A percentile compares a stretch with the other conserved stretches of the same genome.
These are phyloP conservation scores for Pythium aquatile DNA, from an alignment of 352 stramenopile species.

Conservation along the genomic window DNA sequence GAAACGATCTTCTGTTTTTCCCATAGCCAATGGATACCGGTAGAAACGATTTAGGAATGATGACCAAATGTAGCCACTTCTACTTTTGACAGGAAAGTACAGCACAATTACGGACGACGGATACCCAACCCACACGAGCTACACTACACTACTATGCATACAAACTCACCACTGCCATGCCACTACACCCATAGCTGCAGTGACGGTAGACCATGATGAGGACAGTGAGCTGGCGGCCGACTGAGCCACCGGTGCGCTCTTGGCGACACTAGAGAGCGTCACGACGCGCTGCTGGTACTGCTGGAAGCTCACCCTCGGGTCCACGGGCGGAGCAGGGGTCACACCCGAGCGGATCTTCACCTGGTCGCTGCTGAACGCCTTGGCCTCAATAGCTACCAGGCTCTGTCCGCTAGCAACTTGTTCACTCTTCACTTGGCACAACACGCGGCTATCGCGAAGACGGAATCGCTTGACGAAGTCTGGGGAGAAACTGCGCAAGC, in stretches of 20 bases:
- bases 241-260: neutral
- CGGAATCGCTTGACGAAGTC: slow-evolving; percentile 7
- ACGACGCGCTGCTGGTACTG: slow-evolving; percentile 7
- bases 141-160: neutral
- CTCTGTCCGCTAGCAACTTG: neutral
- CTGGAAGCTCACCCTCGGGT: neutral
- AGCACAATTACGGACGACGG: neutral
- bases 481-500: neutral
- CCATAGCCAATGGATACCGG: too few relatives aligned
- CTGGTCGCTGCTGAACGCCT: slow-evolving; percentile 1
- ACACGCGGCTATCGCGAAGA: neutral
- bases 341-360: slow-evolving; percentile 4
- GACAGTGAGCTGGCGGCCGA: neutral
- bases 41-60: neutral
- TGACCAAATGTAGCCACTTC: neutral
- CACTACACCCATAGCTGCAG: neutral
- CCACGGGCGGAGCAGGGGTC: slow-evolving; percentile 6
- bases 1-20: slow-evolving; percentile 1
- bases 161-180: too few relatives aligned
- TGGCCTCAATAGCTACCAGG: neutral
- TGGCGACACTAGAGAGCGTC: neutral
- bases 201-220: neutral
- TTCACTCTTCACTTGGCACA: neutral
- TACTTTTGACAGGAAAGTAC: slow-evolving; percentile 1
- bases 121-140: too few relatives aligned